Percentiles rank a stretch among this genome's conserved stretches.
These are phyloP conservation scores for Cercophora samala DNA, from an alignment of 495 filamentous ascomycete genomes.

Conservation along the genomic window DNA sequence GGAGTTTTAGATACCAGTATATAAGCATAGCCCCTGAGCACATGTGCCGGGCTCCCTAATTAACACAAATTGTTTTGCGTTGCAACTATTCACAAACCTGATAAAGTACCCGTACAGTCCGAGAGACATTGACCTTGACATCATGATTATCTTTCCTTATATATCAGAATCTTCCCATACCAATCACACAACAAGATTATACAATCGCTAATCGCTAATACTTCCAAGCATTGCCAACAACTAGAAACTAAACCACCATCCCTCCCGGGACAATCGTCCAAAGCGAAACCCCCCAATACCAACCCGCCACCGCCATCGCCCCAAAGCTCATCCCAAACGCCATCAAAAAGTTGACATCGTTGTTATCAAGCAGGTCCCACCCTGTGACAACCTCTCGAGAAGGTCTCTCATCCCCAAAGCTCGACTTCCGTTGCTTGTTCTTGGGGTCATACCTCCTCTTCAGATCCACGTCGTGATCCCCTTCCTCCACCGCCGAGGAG, in stretches of 20 bases:
- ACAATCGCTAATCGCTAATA: not conserved
- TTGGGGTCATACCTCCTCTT: slow-evolving; percentile 40
- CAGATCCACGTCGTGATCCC: slow-evolving; percentile 23
- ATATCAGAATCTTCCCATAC: not conserved
- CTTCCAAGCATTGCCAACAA: not conserved
- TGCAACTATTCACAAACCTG: no score
- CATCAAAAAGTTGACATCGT: slow-evolving; percentile 90
- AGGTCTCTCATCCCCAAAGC: slow-evolving; percentile 55
- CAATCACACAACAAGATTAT: not conserved
- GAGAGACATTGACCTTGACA: no score
- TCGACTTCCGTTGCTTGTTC: slow-evolving; percentile 44
- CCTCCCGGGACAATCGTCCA: slow-evolving; percentile 32
- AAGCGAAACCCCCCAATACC: slow-evolving; percentile 51
- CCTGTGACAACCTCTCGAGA: slow-evolving; percentile 72
- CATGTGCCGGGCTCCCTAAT: not conserved
- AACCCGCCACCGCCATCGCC: slow-evolving; percentile 63
- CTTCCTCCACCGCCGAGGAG: slow-evolving; percentile 24
- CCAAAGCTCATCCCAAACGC: slow-evolving; percentile 73
- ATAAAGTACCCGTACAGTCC: no score
- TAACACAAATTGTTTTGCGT: not conserved
- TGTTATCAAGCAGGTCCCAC: slow-evolving; percentile 81
- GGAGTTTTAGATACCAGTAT: not conserved
- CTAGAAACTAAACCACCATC: not conserved
- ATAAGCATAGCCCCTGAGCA: not conserved
- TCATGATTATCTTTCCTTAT: not conserved